Evolutionary conservation across 192 early-diverging fungal genomes (phyloP).

Genomic region (Gamsiella multidivaricata): DNA sequence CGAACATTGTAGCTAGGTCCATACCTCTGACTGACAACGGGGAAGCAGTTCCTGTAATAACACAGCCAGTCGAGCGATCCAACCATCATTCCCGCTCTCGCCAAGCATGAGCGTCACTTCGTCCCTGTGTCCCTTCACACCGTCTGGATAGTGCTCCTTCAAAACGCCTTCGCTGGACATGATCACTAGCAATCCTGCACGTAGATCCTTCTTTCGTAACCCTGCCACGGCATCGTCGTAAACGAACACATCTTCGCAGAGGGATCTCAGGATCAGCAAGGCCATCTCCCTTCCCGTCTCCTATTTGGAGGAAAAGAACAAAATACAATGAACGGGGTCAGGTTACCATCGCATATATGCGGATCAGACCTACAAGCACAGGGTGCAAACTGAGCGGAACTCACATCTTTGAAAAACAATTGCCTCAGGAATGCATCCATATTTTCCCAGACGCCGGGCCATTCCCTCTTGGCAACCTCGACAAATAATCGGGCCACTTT

Average conservation of each 20-base stretch:
- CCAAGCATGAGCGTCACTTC: conserved; percentile 61
- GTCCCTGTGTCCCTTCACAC: conserved; percentile 48
- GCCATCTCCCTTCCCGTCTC: conserved; percentile 61
- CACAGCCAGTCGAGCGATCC: conserved; percentile 58
- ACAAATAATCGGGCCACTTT: conserved; percentile 68
- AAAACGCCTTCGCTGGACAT: conserved; percentile 59
- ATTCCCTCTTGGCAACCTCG: conserved; percentile 70
- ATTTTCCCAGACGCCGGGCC: conserved; percentile 69
- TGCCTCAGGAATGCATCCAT: conserved; percentile 62
- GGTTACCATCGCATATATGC: too few relatives aligned
- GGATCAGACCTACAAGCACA: not conserved
- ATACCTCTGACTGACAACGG: conserved; percentile 29
- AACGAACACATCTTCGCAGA: conserved; percentile 72
- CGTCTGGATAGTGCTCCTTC: conserved; percentile 58
- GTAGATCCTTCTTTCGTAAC: conserved; percentile 66
- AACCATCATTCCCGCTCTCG: conserved; percentile 67
- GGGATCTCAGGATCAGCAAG: conserved; percentile 61
- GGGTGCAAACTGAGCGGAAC: not conserved
- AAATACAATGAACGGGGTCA: not conserved
- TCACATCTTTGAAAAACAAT: conserved; percentile 59
- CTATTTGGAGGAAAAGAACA: conserved; percentile 32
- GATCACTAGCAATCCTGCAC: conserved; percentile 64
- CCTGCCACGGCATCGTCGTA: conserved; percentile 70
- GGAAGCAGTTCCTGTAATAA: conserved; percentile 47
- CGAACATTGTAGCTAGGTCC: conserved; percentile 15